Evolutionary conservation across 768 basidiomycete genomes (phyloP).

Genomic region (Trametes meyenii): DNA sequence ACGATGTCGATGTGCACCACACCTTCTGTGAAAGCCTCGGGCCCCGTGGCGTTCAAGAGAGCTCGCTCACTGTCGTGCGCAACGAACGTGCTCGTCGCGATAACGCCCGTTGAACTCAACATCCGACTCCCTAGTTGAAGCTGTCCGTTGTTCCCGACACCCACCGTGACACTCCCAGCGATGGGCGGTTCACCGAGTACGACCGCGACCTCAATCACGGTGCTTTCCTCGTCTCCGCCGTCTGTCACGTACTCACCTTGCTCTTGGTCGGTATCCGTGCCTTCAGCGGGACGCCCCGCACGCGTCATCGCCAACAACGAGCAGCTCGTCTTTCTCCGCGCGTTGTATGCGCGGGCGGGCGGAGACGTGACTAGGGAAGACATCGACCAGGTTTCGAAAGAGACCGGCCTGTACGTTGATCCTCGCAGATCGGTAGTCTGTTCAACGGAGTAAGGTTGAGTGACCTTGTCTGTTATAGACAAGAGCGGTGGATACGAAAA

Average conservation of each 20-base stretch:
- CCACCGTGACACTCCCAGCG: too few species aligned
- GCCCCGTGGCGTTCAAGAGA: too few species aligned
- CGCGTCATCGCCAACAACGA: constrained; percentile 16
- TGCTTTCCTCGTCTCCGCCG: neutral
- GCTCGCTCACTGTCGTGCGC: neutral
- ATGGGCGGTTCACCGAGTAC: neutral
- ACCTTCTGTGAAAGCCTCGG: too few species aligned
- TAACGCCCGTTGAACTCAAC: too few species aligned
- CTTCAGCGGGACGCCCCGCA: neutral
- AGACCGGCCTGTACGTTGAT: constrained; percentile 27
- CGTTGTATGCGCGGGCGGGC: constrained; percentile 14
- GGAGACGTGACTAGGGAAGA: constrained; percentile 18
- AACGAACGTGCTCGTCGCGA: constrained; percentile 1
- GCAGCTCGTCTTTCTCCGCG: constrained; percentile 18
- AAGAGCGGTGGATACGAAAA: constrained; percentile 28
- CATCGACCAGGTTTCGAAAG: constrained; percentile 12
- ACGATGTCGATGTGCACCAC: too few species aligned
- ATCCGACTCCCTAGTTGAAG: too few species aligned
- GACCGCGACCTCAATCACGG: neutral
- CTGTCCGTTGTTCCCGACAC: too few species aligned
- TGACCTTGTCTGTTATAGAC: neutral
- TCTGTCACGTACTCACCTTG: constrained; percentile 9
- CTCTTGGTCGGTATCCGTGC: constrained; percentile 6
- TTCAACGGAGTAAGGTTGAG: neutral
- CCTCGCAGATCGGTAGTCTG: neutral